Evolutionary conservation across 2,329 filamentous ascomycete genomes (phyloP).

Genomic region (Phoma sp.): DNA sequence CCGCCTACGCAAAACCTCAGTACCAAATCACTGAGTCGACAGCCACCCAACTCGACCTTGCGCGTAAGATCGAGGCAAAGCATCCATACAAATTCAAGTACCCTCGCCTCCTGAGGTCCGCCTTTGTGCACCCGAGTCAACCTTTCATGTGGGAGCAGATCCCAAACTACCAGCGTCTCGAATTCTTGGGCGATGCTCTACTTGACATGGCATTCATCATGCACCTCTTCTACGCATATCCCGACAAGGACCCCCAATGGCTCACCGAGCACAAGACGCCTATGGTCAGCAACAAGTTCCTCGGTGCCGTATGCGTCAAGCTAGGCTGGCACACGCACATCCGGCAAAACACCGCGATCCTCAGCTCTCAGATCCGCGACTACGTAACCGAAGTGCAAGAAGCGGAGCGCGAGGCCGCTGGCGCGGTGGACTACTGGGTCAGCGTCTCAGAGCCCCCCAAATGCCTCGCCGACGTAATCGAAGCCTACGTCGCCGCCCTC

Average conservation of each 20-base stretch:
- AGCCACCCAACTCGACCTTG: constrained; percentile 72
- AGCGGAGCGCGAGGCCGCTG: constrained; percentile 57
- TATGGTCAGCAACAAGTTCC: constrained; percentile 97
- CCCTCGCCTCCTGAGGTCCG: constrained; percentile 78
- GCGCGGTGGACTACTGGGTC: constrained; percentile 73
- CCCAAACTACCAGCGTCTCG: constrained; percentile 87
- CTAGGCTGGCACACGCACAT: constrained; percentile 80
- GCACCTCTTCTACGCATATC: constrained; percentile 78
- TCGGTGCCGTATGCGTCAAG: constrained; percentile 79
- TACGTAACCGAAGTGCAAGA: constrained; percentile 66
- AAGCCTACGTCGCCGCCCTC: constrained; percentile 86
- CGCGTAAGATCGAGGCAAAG: constrained; percentile 65
- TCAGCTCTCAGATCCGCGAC: constrained; percentile 58
- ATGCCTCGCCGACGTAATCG: constrained; percentile 82
- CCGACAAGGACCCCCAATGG: constrained; percentile 89
- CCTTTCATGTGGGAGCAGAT: constrained; percentile 76
- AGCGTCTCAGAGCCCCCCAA: constrained; percentile 68
- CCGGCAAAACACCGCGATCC: constrained; percentile 57
- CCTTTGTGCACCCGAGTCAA: constrained; percentile 88
- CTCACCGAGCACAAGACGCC: constrained; percentile 98
- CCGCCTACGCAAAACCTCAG: constrained; percentile 69
- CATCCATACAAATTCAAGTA: constrained; percentile 73
- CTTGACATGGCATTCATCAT: constrained; percentile 87
- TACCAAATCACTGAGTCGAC: constrained; percentile 72
- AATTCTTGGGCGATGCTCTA: constrained; percentile 89